phyloP scores from a whole-genome alignment of 2,329 filamentous ascomycete genomes.

The Nemania sp. region DNA sequence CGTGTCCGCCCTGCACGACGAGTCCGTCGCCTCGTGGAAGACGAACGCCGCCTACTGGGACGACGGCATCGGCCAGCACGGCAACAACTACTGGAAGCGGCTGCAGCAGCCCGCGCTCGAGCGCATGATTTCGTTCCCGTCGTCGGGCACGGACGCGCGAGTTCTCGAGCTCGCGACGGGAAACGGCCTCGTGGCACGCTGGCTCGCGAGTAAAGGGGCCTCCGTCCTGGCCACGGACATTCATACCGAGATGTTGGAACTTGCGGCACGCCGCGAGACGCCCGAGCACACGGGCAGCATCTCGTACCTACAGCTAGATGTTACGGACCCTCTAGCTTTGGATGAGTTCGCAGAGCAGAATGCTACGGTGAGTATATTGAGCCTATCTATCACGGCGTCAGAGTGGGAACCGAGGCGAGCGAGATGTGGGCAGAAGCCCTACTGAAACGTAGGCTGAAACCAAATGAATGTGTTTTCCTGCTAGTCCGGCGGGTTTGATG shows the following conservation, averaged over 20 bases:
- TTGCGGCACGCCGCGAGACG: slow-evolving; percentile 11
- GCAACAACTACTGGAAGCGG: slow-evolving; percentile 21
- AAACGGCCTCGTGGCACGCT: slow-evolving; percentile 22
- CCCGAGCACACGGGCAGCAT: slow-evolving; percentile 14
- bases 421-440: neutral
- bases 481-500: slow-evolving; percentile 13
- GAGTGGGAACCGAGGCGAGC: neutral
- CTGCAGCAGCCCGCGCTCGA: slow-evolving; percentile 13
- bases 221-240: slow-evolving; percentile 17
- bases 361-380: neutral
- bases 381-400: neutral
- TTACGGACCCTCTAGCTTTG: slow-evolving; percentile 5
- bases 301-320: slow-evolving; percentile 9
- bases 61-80: slow-evolving; percentile 16
- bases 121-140: slow-evolving; percentile 10
- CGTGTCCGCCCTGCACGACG: neutral
- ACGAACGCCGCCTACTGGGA: slow-evolving; percentile 20
- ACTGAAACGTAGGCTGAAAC: neutral
- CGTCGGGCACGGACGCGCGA: neutral
- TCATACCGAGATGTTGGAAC: slow-evolving; percentile 11
- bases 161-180: slow-evolving; percentile 19
- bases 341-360: neutral
- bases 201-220: slow-evolving; percentile 8
- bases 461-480: neutral
- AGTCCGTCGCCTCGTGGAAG: slow-evolving; percentile 15